Evolutionary conservation across 352 stramenopile species (phyloP).

Genomic region (Pythium sukuiense): DNA sequence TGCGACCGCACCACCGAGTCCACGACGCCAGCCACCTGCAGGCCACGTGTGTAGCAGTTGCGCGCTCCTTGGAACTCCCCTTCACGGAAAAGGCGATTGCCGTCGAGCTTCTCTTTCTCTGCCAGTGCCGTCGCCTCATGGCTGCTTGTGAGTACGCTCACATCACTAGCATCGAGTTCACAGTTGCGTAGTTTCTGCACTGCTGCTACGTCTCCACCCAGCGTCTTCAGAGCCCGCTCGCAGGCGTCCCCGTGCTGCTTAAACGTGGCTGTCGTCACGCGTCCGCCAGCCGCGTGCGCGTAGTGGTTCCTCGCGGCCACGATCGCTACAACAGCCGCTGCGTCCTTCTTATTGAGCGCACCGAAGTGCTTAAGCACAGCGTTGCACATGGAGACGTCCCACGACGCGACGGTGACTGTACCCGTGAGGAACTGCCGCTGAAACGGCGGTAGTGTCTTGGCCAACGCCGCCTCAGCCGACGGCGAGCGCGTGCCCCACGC

Average conservation of each 20-base stretch:
- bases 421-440: neutral
- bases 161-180: constrained; percentile 1
- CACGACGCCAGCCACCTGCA: constrained; percentile 7
- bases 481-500: neutral
- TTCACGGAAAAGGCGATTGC: constrained; percentile 8
- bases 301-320: constrained; percentile 8
- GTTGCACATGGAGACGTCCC: constrained; percentile 14
- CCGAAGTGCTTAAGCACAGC: constrained; percentile 10
- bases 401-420: neutral
- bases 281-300: constrained; percentile 8
- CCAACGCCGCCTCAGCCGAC: neutral
- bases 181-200: neutral
- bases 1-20: neutral
- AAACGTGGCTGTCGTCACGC: constrained; percentile 3
- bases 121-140: constrained; percentile 3
- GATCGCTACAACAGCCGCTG: neutral
- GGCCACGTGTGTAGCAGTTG: constrained; percentile 1
- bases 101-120: constrained; percentile 1
- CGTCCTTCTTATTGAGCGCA: constrained; percentile 1
- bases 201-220: constrained; percentile 2
- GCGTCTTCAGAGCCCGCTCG: neutral
- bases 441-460: neutral
- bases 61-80: constrained; percentile 5
- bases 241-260: neutral
- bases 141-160: neutral